Percentiles rank a stretch among this genome's conserved stretches.
These are phyloP conservation scores for Jackrogersella multiformis DNA, from an alignment of 495 filamentous ascomycete species.

Conservation along the genomic window DNA sequence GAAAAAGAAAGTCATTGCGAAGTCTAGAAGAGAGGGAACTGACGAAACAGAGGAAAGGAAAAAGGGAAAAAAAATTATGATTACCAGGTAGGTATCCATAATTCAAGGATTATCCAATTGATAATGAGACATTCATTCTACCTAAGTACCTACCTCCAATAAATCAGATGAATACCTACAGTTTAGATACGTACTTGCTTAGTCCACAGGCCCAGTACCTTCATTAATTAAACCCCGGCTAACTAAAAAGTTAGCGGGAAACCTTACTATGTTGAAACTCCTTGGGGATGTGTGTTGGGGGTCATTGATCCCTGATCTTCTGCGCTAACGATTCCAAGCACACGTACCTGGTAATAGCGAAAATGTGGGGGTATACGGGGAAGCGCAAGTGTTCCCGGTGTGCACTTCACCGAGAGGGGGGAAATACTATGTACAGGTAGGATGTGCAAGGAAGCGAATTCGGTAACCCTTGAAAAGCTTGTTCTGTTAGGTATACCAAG, in stretches of 20 bases:
- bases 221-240: conserved; percentile 3
- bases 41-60: conserved; percentile 23
- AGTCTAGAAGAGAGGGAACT: background rate
- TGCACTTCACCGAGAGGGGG: conserved; percentile 17
- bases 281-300: background rate
- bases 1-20: conserved; percentile 15
- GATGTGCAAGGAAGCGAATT: background rate
- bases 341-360: conserved; percentile 30
- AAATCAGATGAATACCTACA: conserved; percentile 10
- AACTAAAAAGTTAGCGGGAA: conserved; percentile 17
- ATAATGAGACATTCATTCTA: background rate
- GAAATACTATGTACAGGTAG: too few species aligned
- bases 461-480: background rate
- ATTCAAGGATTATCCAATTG: conserved; percentile 13
- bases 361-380: conserved; percentile 23
- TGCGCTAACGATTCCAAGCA: conserved; percentile 32
- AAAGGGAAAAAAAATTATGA: too few species aligned
- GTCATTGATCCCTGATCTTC: background rate
- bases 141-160: background rate
- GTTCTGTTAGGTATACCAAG: background rate
- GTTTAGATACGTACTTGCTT: conserved; percentile 5
- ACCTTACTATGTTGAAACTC: conserved; percentile 13
- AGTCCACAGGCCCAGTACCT: conserved; percentile 5
- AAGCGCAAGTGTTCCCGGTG: conserved; percentile 10
- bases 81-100: conserved; percentile 15